A percentile compares a stretch with the other conserved stretches of the same genome.
Evolutionary conservation across 2,329 filamentous ascomycete genomes (phyloP).

Genomic region (Fusarium acutatum): DNA sequence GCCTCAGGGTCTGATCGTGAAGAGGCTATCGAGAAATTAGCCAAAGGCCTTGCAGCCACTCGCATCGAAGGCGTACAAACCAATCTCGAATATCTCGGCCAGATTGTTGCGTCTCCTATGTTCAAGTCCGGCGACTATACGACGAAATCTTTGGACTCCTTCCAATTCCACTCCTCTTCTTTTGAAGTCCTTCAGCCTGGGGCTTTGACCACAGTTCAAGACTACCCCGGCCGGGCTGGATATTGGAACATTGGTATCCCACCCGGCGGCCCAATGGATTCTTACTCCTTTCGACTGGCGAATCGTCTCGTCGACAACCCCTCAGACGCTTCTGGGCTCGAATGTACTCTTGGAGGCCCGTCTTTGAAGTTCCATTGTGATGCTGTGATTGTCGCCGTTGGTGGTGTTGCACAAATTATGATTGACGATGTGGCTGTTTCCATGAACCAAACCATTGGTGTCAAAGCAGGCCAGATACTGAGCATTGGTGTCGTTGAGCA

Average conservation of each 20-base stretch:
- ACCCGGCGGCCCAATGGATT: conserved; percentile 53
- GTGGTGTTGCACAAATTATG: conserved; percentile 40
- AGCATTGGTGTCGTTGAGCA: conserved; percentile 36
- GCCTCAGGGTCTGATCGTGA: conserved; percentile 67
- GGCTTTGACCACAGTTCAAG: conserved; percentile 50
- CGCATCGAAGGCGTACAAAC: conserved; percentile 46
- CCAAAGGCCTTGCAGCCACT: conserved; percentile 64
- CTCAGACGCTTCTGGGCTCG: conserved; percentile 43
- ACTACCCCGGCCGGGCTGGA: conserved; percentile 50
- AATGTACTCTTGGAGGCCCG: conserved; percentile 48
- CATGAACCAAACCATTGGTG: conserved; percentile 35
- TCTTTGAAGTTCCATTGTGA: conserved; percentile 47
- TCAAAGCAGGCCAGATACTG: conserved; percentile 42
- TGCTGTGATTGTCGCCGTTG: conserved; percentile 45
- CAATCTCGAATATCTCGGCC: conserved; percentile 47
- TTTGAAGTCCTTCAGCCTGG: conserved; percentile 51
- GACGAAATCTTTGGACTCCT: conserved; percentile 47
- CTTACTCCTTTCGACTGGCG: conserved; percentile 46
- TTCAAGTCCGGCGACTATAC: conserved; percentile 43
- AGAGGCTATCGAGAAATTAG: conserved; percentile 70
- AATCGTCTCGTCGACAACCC: conserved; percentile 49
- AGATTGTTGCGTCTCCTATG: conserved; percentile 41
- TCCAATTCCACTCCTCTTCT: conserved; percentile 39
- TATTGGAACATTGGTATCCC: conserved; percentile 53
- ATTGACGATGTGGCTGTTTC: conserved; percentile 35